Base-by-base conservation (phyloP, 176 grass and related monocot genomes). In the Zea luxurians region DNA sequence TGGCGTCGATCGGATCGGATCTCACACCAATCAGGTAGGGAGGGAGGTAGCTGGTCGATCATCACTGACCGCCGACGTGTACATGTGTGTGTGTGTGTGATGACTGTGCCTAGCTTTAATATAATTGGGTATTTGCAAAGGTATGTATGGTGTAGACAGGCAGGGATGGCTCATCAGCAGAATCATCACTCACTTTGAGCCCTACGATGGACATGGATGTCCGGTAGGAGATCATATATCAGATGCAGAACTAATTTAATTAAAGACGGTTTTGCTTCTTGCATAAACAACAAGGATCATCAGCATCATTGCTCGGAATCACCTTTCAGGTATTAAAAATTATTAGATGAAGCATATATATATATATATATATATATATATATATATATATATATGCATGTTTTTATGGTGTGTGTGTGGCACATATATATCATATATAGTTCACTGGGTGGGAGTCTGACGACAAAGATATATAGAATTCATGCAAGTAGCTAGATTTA, bases 1-100 rank as follows among this genome's bases (percentile, higher is more conserved):
- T 68, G 49, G 64, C 44, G 9, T 84, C 80, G 80, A 79, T 78
- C 80, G 78, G 74, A 43, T 79, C 75, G 78, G 74, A 43, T 79
- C 75, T 78, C 49, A 13, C 80, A 68, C 61, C 68, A 78, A 83
- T 82, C 78, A 81, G 70, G 52, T 57, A 57, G n/a, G n/a, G n/a
- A n/a, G n/a, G n/a, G 54, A 37, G 78, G 78, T 74, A 68, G 80
- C 75, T 68, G n/a, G 52, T 61, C 44, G 78, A 70, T 45, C 52
- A 18, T 55, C n/a, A 58, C 52, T 13, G 48, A 47, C 80, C 13
- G 61, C 75, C 40, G 60, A 72, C 65, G 66, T 76, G 3, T n/a
- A n/a, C n/a, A n/a, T 42, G 57, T 62, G 60, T 48, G 46, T 48
- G 59, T 50, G 60, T 49, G n/a, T n/a, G n/a, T 27, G 27, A 27